These are phyloP conservation scores for Nemania serpens DNA, from an alignment of 2,329 filamentous ascomycete species.

Conservation along the genomic window DNA sequence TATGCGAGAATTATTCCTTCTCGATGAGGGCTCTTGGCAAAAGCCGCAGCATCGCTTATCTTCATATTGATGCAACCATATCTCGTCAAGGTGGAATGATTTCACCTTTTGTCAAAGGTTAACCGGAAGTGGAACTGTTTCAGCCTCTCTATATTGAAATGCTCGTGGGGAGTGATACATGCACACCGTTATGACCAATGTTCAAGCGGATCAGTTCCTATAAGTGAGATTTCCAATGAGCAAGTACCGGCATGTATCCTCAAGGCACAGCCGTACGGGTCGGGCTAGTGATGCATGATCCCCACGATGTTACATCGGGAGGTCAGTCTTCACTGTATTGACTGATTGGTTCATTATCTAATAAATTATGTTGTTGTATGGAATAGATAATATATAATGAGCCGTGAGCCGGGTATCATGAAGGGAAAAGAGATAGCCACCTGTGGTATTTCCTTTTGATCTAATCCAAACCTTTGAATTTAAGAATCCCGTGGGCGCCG, in stretches of 20 bases:
- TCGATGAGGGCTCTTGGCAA: conserved; percentile 66
- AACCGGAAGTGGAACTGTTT: no score
- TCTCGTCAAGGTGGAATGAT: no score
- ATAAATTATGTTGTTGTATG: not conserved
- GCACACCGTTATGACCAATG: no score
- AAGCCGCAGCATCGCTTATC: conserved; percentile 68
- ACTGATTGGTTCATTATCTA: not conserved
- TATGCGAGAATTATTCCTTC: conserved; percentile 66
- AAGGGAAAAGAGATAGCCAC: conserved; percentile 19
- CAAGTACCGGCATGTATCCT: not conserved
- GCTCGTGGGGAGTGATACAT: no score
- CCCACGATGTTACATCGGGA: no score
- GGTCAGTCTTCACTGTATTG: no score
- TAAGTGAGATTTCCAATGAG: not conserved
- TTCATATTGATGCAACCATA: no score
- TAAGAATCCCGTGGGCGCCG: conserved; percentile 57
- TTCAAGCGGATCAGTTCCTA: not conserved
- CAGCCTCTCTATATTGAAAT: no score
- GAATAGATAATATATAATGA: conserved; percentile 6
- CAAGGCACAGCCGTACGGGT: no score
- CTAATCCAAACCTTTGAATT: conserved; percentile 54
- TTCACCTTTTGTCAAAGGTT: no score
- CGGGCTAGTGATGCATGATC: no score
- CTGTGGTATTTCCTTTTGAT: not conserved
- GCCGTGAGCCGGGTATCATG: conserved; percentile 33